These are phyloP conservation scores for Acacia melanoxylon DNA, from an alignment of 306 rosid species.

Conservation along the genomic window DNA sequence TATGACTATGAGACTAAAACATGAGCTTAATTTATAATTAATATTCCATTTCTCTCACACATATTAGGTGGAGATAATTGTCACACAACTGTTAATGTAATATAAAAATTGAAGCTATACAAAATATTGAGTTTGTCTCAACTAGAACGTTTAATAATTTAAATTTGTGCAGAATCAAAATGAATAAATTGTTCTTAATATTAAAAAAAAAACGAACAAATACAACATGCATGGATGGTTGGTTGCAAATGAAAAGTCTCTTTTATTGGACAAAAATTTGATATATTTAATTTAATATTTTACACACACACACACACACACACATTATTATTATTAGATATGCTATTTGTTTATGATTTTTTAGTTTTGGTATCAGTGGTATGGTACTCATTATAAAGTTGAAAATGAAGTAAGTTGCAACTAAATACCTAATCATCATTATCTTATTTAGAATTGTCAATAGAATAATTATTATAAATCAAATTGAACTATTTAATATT, in stretches of 20 bases:
- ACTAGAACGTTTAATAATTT: neutral
- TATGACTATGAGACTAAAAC: neutral
- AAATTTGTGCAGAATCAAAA: neutral
- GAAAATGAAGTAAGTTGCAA: neutral
- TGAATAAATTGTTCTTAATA: neutral
- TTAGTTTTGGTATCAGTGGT: neutral
- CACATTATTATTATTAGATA: too few relatives aligned
- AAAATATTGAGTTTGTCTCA: neutral
- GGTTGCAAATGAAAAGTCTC: neutral
- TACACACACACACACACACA: too few relatives aligned
- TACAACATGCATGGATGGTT: neutral
- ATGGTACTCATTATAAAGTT: neutral
- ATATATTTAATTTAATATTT: too few relatives aligned
- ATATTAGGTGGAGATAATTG: neutral
- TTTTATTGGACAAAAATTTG: too few relatives aligned
- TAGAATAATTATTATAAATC: neutral
- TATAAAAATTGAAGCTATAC: neutral
- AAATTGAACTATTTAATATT: neutral
- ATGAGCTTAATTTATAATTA: neutral
- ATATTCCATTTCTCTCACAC: neutral
- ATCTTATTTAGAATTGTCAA: neutral
- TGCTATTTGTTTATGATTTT: neutral
- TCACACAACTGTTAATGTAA: neutral
- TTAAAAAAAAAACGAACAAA: neutral
- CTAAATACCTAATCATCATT: constrained; percentile 2